phyloP scores from a whole-genome alignment of 306 rosid genomes.

The Acmispon strigosus region DNA sequence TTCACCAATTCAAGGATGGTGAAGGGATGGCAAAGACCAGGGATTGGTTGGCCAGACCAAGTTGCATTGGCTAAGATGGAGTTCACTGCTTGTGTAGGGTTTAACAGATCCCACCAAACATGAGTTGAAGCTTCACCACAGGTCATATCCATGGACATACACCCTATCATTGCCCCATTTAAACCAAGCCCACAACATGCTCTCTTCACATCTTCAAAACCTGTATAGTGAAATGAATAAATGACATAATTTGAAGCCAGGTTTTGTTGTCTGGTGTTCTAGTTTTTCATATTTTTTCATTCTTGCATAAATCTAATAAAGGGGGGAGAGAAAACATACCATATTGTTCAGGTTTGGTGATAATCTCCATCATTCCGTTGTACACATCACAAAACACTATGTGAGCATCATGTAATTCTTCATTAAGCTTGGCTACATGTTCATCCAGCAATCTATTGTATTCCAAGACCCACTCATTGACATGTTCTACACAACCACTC shows the following conservation, averaged over 20 bases:
- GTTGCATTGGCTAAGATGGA: slow-evolving; percentile 62
- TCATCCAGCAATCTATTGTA: slow-evolving; percentile 48
- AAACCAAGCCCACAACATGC: slow-evolving; percentile 81
- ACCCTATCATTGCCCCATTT: slow-evolving; percentile 66
- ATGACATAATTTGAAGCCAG: neutral
- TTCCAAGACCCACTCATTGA: slow-evolving; percentile 50
- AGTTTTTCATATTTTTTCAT: neutral
- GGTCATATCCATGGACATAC: slow-evolving; percentile 60
- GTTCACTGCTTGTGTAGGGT: slow-evolving; percentile 66
- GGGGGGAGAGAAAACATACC: slow-evolving; percentile 31
- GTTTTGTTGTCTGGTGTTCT: neutral
- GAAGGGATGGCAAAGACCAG: slow-evolving; percentile 50
- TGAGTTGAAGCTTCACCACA: slow-evolving; percentile 39
- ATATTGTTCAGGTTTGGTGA: slow-evolving; percentile 33
- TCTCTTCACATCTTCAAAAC: slow-evolving; percentile 39
- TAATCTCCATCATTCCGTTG: slow-evolving; percentile 56
- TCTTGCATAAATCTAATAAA: neutral
- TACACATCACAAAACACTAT: slow-evolving; percentile 73
- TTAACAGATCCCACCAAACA: slow-evolving; percentile 85
- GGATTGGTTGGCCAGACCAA: slow-evolving; percentile 55
- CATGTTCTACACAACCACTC: slow-evolving; percentile 41
- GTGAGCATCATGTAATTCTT: slow-evolving; percentile 40
- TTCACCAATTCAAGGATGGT: slow-evolving; percentile 41
- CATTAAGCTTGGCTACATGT: slow-evolving; percentile 36
- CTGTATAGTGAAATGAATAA: slow-evolving; percentile 1